Conservation (phyloP, 1,139 yeast genomes). For the Candida sp. region DNA sequence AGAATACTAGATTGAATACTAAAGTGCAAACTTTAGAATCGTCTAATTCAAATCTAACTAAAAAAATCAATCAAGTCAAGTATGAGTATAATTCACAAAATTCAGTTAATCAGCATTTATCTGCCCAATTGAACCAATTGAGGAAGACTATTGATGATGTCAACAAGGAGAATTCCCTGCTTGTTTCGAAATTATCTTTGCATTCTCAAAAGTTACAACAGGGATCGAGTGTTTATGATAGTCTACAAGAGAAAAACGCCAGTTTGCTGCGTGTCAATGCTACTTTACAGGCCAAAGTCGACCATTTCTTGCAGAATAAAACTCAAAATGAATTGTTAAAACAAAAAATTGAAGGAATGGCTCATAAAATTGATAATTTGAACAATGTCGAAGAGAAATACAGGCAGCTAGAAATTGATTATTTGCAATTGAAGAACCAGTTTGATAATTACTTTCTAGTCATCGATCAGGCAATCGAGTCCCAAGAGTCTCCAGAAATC, state of each 20-base stretch:
- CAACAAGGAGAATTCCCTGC: slow-evolving; percentile 35
- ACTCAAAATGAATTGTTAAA: slow-evolving; percentile 37
- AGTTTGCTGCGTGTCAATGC: slow-evolving; percentile 30
- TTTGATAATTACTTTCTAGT: slow-evolving; percentile 32
- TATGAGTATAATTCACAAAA: slow-evolving; percentile 28
- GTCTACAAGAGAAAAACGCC: slow-evolving; percentile 23
- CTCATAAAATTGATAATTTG: slow-evolving; percentile 34
- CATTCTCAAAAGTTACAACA: slow-evolving; percentile 11
- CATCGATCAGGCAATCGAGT: slow-evolving; percentile 20
- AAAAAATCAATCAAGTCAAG: slow-evolving; percentile 27
- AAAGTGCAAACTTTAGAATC: slow-evolving; percentile 19
- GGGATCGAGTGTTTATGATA: slow-evolving; percentile 14
- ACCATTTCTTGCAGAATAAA: slow-evolving; percentile 34
- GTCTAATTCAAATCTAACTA: slow-evolving; percentile 17
- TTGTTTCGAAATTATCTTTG: slow-evolving; percentile 40
- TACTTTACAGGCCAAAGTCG: slow-evolving; percentile 24
- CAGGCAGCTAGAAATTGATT: slow-evolving; percentile 51
- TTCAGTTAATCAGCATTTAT: slow-evolving; percentile 26
- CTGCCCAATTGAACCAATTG: slow-evolving; percentile 18
- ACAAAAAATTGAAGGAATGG: slow-evolving; percentile 33
- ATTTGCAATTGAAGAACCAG: slow-evolving; percentile 43
- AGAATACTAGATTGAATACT: slow-evolving; percentile 12
- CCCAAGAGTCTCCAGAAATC: slow-evolving; percentile 16
- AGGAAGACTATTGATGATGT: slow-evolving; percentile 12
- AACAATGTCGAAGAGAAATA: slow-evolving; percentile 45